Conservation (phyloP, 805 yeast genomes). For the Metschnikowia koreensis region DNA sequence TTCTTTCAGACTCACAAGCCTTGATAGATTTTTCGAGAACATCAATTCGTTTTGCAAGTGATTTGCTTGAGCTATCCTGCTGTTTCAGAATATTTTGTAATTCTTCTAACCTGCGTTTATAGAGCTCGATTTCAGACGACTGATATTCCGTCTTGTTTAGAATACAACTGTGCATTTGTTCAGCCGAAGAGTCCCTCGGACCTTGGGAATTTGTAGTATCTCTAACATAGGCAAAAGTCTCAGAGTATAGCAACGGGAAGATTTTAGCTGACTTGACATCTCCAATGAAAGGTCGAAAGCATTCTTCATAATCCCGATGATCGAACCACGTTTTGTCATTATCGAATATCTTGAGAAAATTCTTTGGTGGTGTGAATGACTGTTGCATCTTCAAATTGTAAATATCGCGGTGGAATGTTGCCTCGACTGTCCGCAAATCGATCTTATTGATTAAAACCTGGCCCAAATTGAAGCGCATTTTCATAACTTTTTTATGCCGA, state of each 20-base stretch:
- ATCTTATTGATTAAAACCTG: conserved; percentile 53
- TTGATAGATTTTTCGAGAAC: conserved; percentile 20
- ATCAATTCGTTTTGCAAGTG: conserved; percentile 10
- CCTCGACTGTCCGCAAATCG: conserved; percentile 59
- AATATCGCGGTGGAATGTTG: conserved; percentile 38
- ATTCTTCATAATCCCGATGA: conserved; percentile 58
- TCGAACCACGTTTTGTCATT: conserved; percentile 63
- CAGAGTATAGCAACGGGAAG: conserved; percentile 63
- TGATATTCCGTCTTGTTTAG: conserved; percentile 27
- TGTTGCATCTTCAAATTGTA: conserved; percentile 16
- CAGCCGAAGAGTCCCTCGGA: conserved; percentile 21
- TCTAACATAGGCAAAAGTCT: conserved; percentile 66
- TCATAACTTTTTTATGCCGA: conserved; percentile 47
- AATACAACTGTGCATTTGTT: conserved; percentile 30
- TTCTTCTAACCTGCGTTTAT: conserved; percentile 26
- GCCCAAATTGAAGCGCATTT: conserved; percentile 65
- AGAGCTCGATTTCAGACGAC: conserved; percentile 27
- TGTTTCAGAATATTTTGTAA: conserved; percentile 18
- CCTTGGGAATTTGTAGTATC: conserved; percentile 41
- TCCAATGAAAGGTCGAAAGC: conserved; percentile 41
- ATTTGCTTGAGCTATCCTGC: conserved; percentile 1
- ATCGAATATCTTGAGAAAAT: conserved; percentile 44
- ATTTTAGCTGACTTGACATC: conserved; percentile 46
- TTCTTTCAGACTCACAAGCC: conserved; percentile 2
- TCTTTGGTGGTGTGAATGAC: conserved; percentile 8